Percentiles rank a stretch among this genome's conserved stretches.
Evolutionary conservation across 306 rosid species (phyloP).

Genomic region (Lagenaria siceraria): DNA sequence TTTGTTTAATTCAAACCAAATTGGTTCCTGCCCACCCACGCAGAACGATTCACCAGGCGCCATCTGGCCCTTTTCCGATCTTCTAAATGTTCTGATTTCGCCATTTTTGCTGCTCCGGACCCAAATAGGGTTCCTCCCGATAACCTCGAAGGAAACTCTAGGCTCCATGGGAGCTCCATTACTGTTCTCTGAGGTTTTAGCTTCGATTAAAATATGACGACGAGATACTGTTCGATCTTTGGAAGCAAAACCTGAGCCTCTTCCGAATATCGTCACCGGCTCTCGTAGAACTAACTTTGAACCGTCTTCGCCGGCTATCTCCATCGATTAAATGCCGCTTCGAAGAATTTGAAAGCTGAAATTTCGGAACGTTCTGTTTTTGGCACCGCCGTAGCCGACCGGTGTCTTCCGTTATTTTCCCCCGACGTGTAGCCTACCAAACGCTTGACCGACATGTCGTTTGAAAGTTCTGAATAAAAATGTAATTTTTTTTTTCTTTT

Average conservation of each 20-base stretch:
- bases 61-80: slow-evolving; percentile 47
- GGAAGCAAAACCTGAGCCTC: slow-evolving; percentile 46
- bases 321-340: slow-evolving; percentile 18
- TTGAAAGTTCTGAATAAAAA: neutral
- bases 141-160: slow-evolving; percentile 53
- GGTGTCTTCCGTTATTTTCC: neutral
- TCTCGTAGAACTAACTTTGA: slow-evolving; percentile 16
- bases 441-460: neutral
- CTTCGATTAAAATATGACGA: slow-evolving; percentile 39
- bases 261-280: slow-evolving; percentile 25
- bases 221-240: slow-evolving; percentile 57
- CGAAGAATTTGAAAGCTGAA: neutral
- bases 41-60: slow-evolving; percentile 55
- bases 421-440: neutral
- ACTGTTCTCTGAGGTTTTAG: neutral
- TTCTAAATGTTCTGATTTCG: slow-evolving; percentile 27
- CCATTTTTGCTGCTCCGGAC: slow-evolving; percentile 20
- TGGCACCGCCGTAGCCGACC: neutral
- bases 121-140: slow-evolving; percentile 78
- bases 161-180: slow-evolving; percentile 11
- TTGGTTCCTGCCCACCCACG: slow-evolving; percentile 36
- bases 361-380: neutral
- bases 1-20: slow-evolving; percentile 42
- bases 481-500: too few relatives aligned
- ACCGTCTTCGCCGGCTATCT: slow-evolving; percentile 43